A percentile compares a stretch with the other conserved stretches of the same genome.
Evolutionary conservation across 257 asterid genomes (phyloP).

Genomic region (Coffea canephora): DNA sequence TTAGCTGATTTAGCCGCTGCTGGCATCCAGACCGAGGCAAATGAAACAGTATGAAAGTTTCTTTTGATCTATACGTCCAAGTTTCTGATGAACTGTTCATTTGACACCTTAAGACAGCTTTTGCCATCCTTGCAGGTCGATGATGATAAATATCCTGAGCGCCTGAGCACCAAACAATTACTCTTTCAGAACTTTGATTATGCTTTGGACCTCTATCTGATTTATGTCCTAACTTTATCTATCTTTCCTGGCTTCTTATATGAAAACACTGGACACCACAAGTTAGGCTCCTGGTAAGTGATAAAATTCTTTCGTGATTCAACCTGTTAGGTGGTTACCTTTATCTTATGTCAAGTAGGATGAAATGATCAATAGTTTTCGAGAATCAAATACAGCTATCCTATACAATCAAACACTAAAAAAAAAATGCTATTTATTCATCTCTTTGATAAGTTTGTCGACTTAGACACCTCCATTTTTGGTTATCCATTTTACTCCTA

Average conservation of each 20-base stretch:
- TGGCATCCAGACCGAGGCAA: conserved; percentile 40
- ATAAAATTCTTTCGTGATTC: background rate
- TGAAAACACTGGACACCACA: conserved; percentile 75
- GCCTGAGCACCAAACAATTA: conserved; percentile 57
- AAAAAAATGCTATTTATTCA: too few relatives aligned
- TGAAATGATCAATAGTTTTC: background rate
- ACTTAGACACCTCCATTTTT: too few relatives aligned
- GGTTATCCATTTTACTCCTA: too few relatives aligned
- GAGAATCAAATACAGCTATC: background rate
- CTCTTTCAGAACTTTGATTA: conserved; percentile 52
- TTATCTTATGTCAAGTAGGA: background rate
- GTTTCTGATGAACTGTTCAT: background rate
- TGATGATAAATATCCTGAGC: conserved; percentile 27
- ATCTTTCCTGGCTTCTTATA: conserved; percentile 70
- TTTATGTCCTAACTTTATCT: conserved; percentile 56
- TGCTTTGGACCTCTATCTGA: conserved; percentile 44
- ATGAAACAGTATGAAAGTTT: conserved; percentile 11
- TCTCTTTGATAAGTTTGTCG: too few relatives aligned
- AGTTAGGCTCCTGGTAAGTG: conserved; percentile 69
- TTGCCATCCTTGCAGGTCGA: conserved; percentile 18
- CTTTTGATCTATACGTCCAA: background rate
- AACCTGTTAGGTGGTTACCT: background rate
- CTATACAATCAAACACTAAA: too few relatives aligned
- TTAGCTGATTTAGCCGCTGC: conserved; percentile 82
- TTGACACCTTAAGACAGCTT: background rate